Evolutionary conservation across 2,329 filamentous ascomycete genomes (phyloP).

Genomic region (Fusarium longipes): DNA sequence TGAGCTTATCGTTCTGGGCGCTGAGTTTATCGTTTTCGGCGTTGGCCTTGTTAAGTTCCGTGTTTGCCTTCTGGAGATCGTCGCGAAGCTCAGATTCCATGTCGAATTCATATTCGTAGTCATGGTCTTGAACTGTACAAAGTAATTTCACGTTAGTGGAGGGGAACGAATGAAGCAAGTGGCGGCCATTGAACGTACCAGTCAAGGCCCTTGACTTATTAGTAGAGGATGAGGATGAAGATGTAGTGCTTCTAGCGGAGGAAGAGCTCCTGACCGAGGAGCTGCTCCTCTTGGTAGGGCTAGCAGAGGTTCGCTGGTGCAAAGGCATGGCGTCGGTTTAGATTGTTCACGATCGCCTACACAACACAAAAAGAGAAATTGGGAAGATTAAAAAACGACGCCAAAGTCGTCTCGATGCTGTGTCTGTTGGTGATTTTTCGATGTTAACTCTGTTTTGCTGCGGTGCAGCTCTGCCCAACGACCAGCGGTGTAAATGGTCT

Average conservation of each 20-base stretch:
- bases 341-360: slow-evolving; percentile 38
- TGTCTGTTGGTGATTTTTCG: slow-evolving; percentile 38
- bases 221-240: slow-evolving; percentile 27
- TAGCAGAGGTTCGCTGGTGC: slow-evolving; percentile 46
- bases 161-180: slow-evolving; percentile 10
- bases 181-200: slow-evolving; percentile 37
- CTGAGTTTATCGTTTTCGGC: slow-evolving; percentile 47
- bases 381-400: slow-evolving; percentile 19
- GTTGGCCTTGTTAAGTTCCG: slow-evolving; percentile 46
- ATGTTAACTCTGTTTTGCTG: slow-evolving; percentile 38
- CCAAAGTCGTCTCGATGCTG: slow-evolving; percentile 34
- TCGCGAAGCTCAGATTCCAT: slow-evolving; percentile 40
- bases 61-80: slow-evolving; percentile 47
- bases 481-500: slow-evolving; percentile 43
- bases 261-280: slow-evolving; percentile 40
- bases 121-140: slow-evolving; percentile 37
- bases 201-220: slow-evolving; percentile 40
- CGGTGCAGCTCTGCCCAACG: slow-evolving; percentile 49
- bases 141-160: slow-evolving; percentile 30
- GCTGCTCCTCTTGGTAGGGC: slow-evolving; percentile 45
- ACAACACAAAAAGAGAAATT: slow-evolving; percentile 35
- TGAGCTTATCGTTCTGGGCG: slow-evolving; percentile 46
- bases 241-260: slow-evolving; percentile 27
- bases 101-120: slow-evolving; percentile 44
- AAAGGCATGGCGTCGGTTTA: slow-evolving; percentile 45